Base-by-base conservation (phyloP, 2,329 filamentous ascomycete genomes). In the Phialocephala subalpina region DNA sequence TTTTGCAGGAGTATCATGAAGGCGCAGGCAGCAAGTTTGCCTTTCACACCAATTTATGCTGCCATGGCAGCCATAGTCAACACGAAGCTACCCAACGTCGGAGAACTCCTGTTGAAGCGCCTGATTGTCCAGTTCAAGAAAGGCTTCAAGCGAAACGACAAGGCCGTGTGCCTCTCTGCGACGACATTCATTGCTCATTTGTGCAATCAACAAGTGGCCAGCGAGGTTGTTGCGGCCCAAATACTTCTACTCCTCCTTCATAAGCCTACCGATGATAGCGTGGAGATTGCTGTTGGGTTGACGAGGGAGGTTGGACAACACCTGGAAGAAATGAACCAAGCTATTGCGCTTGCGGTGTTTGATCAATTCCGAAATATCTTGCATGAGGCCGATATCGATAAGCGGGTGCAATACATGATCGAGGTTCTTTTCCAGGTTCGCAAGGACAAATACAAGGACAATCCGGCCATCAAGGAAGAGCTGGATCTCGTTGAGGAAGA, bases 1-100 rank as follows among this genome's bases (percentile, higher is more conserved):
- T 97, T 98, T 79, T 97, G 95, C 80, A 88, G 96, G 70, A 95
- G 93, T 73, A 96, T 99, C 75, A 97, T 98, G 94, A 98, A 98
- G 82, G 96, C 96, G 0, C 96, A 99, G 81, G 94, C 95, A 16
- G 94, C 95, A 11, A 97, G 93, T 83, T 85, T 98, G 78, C 94
- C 95, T 0, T 99, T 98, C 75, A 98, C 96, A 0, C 92, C 95
- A 11, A 97, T 99, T 68, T 97, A 97, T 74, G 96, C 95, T 14
- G 93, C 94, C 58, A 97, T 98, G 90, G 93, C 90, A 1, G 94
- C 96, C 42, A 97, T 98, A 73, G 94, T 98, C 77, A 99, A 99
- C 78, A 97, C 96, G 16, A 99, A 99, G 80, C 83, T 99, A 66
- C 96, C 96, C 0, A 92, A 96, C 77, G 94, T 98, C 33, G 96